Evolutionary conservation across 257 asterid genomes (phyloP).

Genomic region (Ilex aquifolium): DNA sequence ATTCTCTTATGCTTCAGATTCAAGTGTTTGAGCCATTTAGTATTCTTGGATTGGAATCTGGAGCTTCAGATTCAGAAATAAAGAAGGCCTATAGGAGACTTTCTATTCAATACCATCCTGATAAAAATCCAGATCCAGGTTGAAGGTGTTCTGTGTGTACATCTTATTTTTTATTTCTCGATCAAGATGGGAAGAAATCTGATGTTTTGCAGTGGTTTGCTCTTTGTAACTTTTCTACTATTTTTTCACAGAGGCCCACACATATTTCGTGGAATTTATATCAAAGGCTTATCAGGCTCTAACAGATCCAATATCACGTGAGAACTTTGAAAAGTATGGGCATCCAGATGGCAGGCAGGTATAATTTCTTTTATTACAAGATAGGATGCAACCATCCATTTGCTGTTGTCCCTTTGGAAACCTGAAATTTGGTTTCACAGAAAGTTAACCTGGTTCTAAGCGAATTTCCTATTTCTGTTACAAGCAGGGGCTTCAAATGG

Average conservation of each 20-base stretch:
- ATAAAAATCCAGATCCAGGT: slow-evolving; percentile 99
- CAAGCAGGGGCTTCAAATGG: slow-evolving; percentile 89
- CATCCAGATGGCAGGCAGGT: slow-evolving; percentile 99
- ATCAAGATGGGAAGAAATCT: slow-evolving; percentile 7
- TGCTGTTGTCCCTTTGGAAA: slow-evolving; percentile 11
- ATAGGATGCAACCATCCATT: slow-evolving; percentile 1
- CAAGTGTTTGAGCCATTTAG: slow-evolving; percentile 89
- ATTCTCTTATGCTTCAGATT: slow-evolving; percentile 31
- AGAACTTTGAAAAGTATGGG: slow-evolving; percentile 94
- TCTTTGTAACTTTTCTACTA: slow-evolving; percentile 19
- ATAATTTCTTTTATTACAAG: slow-evolving; percentile 10
- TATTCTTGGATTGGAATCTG: slow-evolving; percentile 90
- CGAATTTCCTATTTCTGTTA: slow-evolving; percentile 13
- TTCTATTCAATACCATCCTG: slow-evolving; percentile 96
- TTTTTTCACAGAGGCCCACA: slow-evolving; percentile 77
- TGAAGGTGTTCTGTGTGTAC: slow-evolving; percentile 46
- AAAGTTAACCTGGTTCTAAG: slow-evolving; percentile 5
- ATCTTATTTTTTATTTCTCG: slow-evolving; percentile 12
- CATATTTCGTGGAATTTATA: slow-evolving; percentile 75
- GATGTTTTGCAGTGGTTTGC: slow-evolving; percentile 10
- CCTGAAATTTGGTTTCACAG: slow-evolving; percentile 9
- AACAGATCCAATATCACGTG: slow-evolving; percentile 95
- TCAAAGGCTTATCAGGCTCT: slow-evolving; percentile 99
- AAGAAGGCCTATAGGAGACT: slow-evolving; percentile 97
- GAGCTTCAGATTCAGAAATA: slow-evolving; percentile 88